These are phyloP conservation scores for Arthroderma sp. DNA, from an alignment of 2,329 filamentous ascomycete genomes.

Conservation along the genomic window DNA sequence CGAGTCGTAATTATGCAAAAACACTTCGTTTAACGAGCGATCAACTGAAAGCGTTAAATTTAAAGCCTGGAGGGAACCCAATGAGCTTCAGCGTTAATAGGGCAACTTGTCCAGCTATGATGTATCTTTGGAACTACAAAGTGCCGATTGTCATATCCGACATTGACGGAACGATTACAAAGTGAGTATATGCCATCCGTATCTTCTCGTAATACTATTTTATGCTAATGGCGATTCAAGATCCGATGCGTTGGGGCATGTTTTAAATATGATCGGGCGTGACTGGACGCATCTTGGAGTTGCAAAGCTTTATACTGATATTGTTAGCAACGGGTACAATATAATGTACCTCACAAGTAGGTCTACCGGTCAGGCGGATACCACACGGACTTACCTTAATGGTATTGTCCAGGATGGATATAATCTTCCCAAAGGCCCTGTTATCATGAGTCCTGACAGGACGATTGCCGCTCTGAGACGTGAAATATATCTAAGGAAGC, in stretches of 20 bases:
- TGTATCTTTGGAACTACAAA: conserved; percentile 88
- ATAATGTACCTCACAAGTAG: conserved; percentile 95
- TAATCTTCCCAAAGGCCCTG: conserved; percentile 74
- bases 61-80: conserved; percentile 75
- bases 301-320: conserved; percentile 93
- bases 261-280: conserved; percentile 88
- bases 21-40: conserved; percentile 89
- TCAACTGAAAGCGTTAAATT: conserved; percentile 71
- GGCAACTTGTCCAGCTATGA: conserved; percentile 78
- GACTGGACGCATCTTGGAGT: conserved; percentile 98
- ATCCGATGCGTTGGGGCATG: conserved; percentile 84
- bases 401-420: conserved; percentile 82
- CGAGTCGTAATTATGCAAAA: conserved; percentile 85
- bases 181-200: conserved; percentile 33
- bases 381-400: conserved; percentile 74
- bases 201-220: not conserved
- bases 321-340: conserved; percentile 90
- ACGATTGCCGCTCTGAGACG: conserved; percentile 86
- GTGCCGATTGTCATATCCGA: conserved; percentile 94
- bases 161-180: conserved; percentile 97
- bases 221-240: conserved; percentile 18
- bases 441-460: conserved; percentile 86
- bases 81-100: conserved; percentile 96
- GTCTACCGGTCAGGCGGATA: conserved; percentile 86
- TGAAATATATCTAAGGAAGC: conserved; percentile 89